A percentile compares a stretch with the other conserved stretches of the same genome.
These are phyloP conservation scores for Metarhizium album DNA, from an alignment of 2,329 filamentous ascomycete genomes.

Conservation along the genomic window DNA sequence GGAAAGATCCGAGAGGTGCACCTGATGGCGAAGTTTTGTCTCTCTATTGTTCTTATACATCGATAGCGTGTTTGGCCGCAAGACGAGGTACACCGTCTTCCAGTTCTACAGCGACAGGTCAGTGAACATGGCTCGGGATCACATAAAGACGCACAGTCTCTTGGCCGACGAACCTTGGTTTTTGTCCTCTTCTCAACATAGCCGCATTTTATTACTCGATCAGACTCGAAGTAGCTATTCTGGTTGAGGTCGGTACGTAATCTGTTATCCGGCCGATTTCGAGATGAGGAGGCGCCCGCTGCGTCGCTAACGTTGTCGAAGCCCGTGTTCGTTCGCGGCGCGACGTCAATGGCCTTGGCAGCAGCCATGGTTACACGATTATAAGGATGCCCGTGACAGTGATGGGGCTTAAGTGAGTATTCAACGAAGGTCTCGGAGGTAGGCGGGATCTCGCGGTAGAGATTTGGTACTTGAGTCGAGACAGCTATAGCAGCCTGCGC, in stretches of 20 bases:
- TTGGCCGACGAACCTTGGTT: constrained; percentile 58
- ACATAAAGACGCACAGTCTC: neutral
- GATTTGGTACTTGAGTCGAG: neutral
- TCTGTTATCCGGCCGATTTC: constrained; percentile 34
- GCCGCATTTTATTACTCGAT: constrained; percentile 84
- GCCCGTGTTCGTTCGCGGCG: neutral
- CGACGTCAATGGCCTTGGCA: constrained; percentile 12
- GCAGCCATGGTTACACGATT: constrained; percentile 9
- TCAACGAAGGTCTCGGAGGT: neutral
- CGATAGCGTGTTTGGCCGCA: constrained; percentile 81
- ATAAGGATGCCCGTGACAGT: neutral
- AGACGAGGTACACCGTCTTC: constrained; percentile 81
- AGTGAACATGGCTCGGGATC: constrained; percentile 6
- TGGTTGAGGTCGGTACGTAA: constrained; percentile 80
- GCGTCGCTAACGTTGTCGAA: constrained; percentile 7
- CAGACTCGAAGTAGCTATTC: constrained; percentile 92
- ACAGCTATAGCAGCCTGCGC: neutral
- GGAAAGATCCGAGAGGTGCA: constrained; percentile 81
- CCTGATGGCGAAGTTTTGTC: constrained; percentile 77
- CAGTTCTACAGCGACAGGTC: constrained; percentile 51
- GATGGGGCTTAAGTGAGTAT: too few relatives aligned
- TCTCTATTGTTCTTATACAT: constrained; percentile 91
- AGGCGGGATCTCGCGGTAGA: neutral
- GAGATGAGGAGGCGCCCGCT: constrained; percentile 12
- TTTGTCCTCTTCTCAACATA: constrained; percentile 82